Base-by-base conservation (phyloP, 1,284 basidiomycete genomes). In the Trichosporon sp. region DNA sequence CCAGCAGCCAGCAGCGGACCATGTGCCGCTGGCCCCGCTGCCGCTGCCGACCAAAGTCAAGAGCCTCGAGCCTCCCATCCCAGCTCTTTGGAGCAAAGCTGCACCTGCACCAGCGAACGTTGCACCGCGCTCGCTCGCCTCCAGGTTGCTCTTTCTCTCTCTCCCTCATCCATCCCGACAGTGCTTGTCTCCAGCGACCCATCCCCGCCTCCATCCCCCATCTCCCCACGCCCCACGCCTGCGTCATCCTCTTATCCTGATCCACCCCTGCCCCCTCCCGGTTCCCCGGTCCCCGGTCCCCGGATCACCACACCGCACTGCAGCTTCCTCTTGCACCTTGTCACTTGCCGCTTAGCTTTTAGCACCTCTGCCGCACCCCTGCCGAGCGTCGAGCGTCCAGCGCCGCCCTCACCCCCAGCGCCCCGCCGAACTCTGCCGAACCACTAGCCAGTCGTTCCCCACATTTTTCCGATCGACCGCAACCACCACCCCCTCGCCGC, bases 401-500 rank as follows among this genome's bases (percentile, higher is more conserved):
- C 53, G 11, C 4, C 27, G 23, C 13, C 47, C n/a, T 51, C 15
- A 1, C 27, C 8, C 4, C 27, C 47, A 21, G 21, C 47, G 6
- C 51, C 51, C 27, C 53, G 53, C 53, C 27, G 53, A 58, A 58
- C 53, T 31, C 53, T 58, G 53, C 53, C 53, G 53, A 58, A 58
- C 27, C 15, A 4, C 47, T 51, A 5, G 21, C 6, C 3, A 9
- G 12, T 15, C 23, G 47, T 58, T 21, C 15, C 25, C 25, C 27
- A 5, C 13, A 58, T 15, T 58, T 58, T 58, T 58, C 53, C 53
- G 53, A 58, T 58, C 12, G 23, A 18, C 53, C 25, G 9, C 23
- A n/a, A n/a, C 47, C 21, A 25, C 42, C 7, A n/a, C 12, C 38
- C 7, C 21, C 7, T 25, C 47, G 47, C 47, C 47, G 47, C 47